Base-by-base conservation (phyloP, 108 stramenopile genomes). In the Pseudonitzschia multiseries region DNA sequence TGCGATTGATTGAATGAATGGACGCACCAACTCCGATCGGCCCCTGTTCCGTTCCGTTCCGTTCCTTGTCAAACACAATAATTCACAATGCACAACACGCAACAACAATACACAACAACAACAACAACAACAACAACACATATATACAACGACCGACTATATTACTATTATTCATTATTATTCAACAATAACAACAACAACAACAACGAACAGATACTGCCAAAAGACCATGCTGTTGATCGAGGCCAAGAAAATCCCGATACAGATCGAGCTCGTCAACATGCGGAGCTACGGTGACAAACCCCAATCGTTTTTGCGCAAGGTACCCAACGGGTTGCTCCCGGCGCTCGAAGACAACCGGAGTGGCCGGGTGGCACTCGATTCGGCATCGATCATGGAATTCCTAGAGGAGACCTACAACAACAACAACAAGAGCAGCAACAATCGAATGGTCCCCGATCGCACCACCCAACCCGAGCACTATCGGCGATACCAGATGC, bases 221-320 rank as follows among this genome's bases (percentile, higher is more conserved):
- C 76, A 86, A 72, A 86, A 86, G 75, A 76, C 79, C 28, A 96
- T 92, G 88, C 75, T 97, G 15, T 68, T 96, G 46, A 85, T 97
- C 42, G 97, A 97, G 79, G 97, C 96, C 72, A 97, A 97, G 77
- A 75, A 81, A 46, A 84, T 96, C 15, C 96, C 96, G 8, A 89
- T 94, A 73, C 79, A 88, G 27, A 92, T 97, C 40, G 93, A 92
- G 69, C 80, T 96, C 15, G 93, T 97, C 46, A 92, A 92, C 51
- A 97, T 97, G 97, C 69, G 97, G 69, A 82, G 79, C 40, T 97
- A 97, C 71, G 97, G 97, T 9, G 97, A 96, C 71, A 97, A 97
- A 69, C 96, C 97, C 14, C 56, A 78, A 18, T 73, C 76, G 42
- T 97, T 95, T 69, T 76, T 94, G 29, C 80, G 75, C 21, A 92